Evolutionary conservation across 441 rosid species (phyloP).

Genomic region (Euphorbia corollata): DNA sequence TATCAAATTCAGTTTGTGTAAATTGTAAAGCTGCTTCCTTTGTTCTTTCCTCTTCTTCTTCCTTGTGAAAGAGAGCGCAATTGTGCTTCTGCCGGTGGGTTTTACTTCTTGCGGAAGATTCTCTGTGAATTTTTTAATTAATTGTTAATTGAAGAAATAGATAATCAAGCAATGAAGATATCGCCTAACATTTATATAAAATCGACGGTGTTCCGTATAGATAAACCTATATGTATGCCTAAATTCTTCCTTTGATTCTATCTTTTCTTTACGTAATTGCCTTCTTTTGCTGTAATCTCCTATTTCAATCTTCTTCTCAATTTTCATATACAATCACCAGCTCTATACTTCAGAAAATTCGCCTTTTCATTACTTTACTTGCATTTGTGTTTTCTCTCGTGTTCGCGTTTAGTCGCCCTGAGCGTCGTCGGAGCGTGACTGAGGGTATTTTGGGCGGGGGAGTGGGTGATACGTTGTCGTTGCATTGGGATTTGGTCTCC

Average conservation of each 20-base stretch:
- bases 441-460: constrained; percentile 3
- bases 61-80: constrained; percentile 15
- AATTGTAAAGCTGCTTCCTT: constrained; percentile 1
- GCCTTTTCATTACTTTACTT: not conserved
- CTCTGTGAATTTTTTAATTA: constrained; percentile 22
- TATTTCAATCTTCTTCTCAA: constrained; percentile 11
- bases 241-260: constrained; percentile 21
- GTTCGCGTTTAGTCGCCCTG: not conserved
- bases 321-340: not conserved
- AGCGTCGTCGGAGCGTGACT: not conserved
- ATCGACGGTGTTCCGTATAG: constrained; percentile 46
- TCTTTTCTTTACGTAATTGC: constrained; percentile 46
- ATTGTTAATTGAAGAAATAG: not conserved
- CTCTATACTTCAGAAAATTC: not conserved
- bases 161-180: not conserved
- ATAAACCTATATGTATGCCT: constrained; percentile 22
- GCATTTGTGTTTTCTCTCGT: constrained; percentile 11
- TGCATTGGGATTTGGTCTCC: not conserved
- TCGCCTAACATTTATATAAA: constrained; percentile 7
- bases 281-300: constrained; percentile 24
- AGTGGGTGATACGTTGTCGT: constrained; percentile 24
- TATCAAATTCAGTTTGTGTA: not conserved
- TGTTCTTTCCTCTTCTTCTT: not conserved
- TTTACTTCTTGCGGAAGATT: constrained; percentile 41
- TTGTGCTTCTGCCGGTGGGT: constrained; percentile 30